A percentile compares a stretch with the other conserved stretches of the same genome.
phyloP scores from a whole-genome alignment of 257 asterid species.

The Linaria vulgaris region DNA sequence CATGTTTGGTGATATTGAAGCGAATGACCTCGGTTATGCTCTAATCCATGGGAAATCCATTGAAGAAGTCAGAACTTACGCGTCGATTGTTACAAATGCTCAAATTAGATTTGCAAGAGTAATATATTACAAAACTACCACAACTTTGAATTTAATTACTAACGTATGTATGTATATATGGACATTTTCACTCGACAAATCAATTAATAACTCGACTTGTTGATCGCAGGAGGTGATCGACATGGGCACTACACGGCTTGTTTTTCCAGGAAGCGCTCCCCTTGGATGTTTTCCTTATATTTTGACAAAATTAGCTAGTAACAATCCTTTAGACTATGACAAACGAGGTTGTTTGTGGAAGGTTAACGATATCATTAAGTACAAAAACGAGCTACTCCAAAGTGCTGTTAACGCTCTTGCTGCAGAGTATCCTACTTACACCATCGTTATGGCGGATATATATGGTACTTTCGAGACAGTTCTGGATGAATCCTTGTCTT shows the following conservation, averaged over 20 bases:
- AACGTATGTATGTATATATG: too few species aligned
- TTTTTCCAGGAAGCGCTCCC: neutral
- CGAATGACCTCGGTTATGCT: slow-evolving; percentile 23
- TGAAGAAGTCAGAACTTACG: slow-evolving; percentile 19
- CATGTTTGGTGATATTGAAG: slow-evolving; percentile 33
- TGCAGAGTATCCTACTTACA: neutral
- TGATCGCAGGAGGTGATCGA: slow-evolving; percentile 14
- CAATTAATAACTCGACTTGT: neutral
- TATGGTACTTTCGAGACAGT: neutral
- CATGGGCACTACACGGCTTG: slow-evolving; percentile 23
- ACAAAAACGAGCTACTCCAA: neutral
- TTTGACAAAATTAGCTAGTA: slow-evolving; percentile 4
- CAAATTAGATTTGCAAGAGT: slow-evolving; percentile 11
- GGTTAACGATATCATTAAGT: neutral
- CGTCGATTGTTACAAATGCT: slow-evolving; percentile 10
- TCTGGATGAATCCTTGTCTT: neutral
- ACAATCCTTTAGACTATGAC: neutral
- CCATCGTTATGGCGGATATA: neutral
- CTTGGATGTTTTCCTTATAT: slow-evolving; percentile 7
- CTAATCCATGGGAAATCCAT: slow-evolving; percentile 17
- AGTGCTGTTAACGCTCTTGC: neutral
- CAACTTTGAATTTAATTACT: too few species aligned
- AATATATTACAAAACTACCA: neutral
- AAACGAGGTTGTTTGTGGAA: neutral
- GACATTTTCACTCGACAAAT: too few species aligned